Conservation (phyloP, 306 rosid genomes). For the Vigna radiata region DNA sequence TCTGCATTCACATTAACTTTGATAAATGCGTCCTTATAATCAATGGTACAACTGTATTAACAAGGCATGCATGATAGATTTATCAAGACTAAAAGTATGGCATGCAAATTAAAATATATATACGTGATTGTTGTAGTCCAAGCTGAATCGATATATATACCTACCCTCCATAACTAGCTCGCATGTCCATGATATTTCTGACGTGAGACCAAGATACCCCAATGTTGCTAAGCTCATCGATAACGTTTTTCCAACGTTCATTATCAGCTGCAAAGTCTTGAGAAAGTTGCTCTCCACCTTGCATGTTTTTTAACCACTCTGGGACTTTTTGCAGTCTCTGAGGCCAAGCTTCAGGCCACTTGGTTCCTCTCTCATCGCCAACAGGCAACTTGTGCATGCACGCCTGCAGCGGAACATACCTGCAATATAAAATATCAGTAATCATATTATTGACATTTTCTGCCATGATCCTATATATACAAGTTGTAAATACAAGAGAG, state of each 20-base stretch:
- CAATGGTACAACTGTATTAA: not conserved
- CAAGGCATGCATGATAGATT: not conserved
- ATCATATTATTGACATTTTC: not conserved
- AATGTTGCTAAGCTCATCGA: slow-evolving; percentile 55
- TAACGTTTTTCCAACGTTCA: slow-evolving; percentile 75
- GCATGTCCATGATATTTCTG: slow-evolving; percentile 89
- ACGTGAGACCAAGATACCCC: slow-evolving; percentile 78
- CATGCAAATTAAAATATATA: not conserved
- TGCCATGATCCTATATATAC: not conserved
- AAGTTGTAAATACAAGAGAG: not conserved
- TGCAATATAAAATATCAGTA: slow-evolving; percentile 27
- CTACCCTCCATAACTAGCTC: slow-evolving; percentile 84
- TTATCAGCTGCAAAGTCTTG: slow-evolving; percentile 70
- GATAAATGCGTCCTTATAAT: not conserved
- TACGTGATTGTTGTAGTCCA: not conserved
- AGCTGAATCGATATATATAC: slow-evolving; percentile 26
- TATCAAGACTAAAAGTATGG: not conserved
- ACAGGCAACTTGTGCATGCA: slow-evolving; percentile 71
- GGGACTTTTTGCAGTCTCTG: slow-evolving; percentile 64
- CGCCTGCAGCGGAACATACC: slow-evolving; percentile 77
- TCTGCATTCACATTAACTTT: slow-evolving; percentile 48
- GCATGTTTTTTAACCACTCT: slow-evolving; percentile 72
- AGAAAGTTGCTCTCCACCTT: slow-evolving; percentile 67
- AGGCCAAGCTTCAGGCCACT: slow-evolving; percentile 83
- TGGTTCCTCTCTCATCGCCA: slow-evolving; percentile 59